phyloP scores from a whole-genome alignment of 768 basidiomycete genomes.

The Boletus vinaceobasis region DNA sequence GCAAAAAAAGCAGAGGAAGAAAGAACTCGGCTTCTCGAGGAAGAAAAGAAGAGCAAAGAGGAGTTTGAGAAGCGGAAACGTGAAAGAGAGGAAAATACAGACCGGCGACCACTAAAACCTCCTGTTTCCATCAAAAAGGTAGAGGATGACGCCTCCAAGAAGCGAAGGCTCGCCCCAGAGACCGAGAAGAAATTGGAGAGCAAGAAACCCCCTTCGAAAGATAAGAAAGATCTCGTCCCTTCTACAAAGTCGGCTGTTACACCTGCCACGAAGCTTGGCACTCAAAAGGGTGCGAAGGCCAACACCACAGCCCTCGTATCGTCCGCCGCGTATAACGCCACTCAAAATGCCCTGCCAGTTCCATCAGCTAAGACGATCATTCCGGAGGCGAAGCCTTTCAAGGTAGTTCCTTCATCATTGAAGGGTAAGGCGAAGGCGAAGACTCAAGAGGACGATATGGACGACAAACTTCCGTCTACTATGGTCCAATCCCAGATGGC shows the following conservation, averaged over 20 bases:
- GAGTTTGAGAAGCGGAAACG: constrained; percentile 76
- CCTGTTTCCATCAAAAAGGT: constrained; percentile 54
- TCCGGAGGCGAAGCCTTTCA: constrained; percentile 34
- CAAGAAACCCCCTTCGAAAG: constrained; percentile 62
- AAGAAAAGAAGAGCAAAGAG: constrained; percentile 70
- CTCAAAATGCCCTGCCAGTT: constrained; percentile 28
- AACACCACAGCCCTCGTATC: constrained; percentile 31
- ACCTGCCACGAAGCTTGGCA: constrained; percentile 20
- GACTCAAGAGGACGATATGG: constrained; percentile 47
- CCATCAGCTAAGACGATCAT: constrained; percentile 31
- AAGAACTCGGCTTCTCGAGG: constrained; percentile 55
- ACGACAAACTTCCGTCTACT: constrained; percentile 55
- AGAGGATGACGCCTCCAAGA: constrained; percentile 71
- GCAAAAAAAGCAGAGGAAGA: constrained; percentile 82
- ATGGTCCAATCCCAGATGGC: constrained; percentile 65
- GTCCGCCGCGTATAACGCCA: constrained; percentile 39
- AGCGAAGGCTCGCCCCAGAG: constrained; percentile 59
- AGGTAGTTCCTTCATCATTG: constrained; percentile 32
- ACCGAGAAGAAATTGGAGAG: constrained; percentile 52
- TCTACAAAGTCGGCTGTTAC: constrained; percentile 28
- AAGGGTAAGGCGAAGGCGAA: constrained; percentile 52
- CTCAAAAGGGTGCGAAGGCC: constrained; percentile 39
- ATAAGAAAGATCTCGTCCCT: constrained; percentile 37
- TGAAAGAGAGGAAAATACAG: constrained; percentile 74
- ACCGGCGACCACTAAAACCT: constrained; percentile 60